These are phyloP conservation scores for Nothopassalora personata DNA, from an alignment of 2,329 filamentous ascomycete species.

Conservation along the genomic window DNA sequence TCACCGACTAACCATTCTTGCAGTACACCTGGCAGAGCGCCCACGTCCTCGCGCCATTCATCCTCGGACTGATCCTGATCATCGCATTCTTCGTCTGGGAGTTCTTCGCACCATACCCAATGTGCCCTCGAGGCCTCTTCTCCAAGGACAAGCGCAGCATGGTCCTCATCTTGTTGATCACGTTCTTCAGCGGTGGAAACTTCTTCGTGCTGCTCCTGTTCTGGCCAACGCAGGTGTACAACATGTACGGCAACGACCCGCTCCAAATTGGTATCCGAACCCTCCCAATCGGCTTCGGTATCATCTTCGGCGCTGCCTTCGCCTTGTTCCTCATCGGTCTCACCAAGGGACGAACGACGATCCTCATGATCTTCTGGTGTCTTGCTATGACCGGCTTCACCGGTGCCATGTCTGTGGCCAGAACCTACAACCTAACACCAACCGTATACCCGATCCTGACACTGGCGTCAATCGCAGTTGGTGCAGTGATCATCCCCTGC, in stretches of 20 bases:
- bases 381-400: constrained; percentile 59
- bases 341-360: constrained; percentile 54
- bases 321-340: constrained; percentile 54
- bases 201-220: constrained; percentile 47
- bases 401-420: constrained; percentile 28
- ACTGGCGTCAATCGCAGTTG: constrained; percentile 60
- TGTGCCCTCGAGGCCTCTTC: constrained; percentile 31
- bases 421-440: constrained; percentile 23
- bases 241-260: constrained; percentile 58
- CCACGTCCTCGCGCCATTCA: constrained; percentile 32
- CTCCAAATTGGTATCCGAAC: constrained; percentile 59
- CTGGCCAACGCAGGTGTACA: constrained; percentile 61
- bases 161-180: constrained; percentile 35
- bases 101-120: constrained; percentile 29
- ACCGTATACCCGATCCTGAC: constrained; percentile 46
- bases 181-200: constrained; percentile 37
- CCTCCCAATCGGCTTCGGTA: constrained; percentile 59
- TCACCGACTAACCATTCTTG: constrained; percentile 3
- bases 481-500: constrained; percentile 62
- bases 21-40: constrained; percentile 31
- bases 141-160: constrained; percentile 33
- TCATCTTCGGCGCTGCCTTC: constrained; percentile 57
- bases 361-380: constrained; percentile 55
- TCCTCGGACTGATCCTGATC: constrained; percentile 30
- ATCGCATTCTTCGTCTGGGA: constrained; percentile 31